Evolutionary conservation across 1,139 yeast species (phyloP), one percentile per base, ranked within the genome.

Genomic region (Saccharomyces hybrid): DNA sequence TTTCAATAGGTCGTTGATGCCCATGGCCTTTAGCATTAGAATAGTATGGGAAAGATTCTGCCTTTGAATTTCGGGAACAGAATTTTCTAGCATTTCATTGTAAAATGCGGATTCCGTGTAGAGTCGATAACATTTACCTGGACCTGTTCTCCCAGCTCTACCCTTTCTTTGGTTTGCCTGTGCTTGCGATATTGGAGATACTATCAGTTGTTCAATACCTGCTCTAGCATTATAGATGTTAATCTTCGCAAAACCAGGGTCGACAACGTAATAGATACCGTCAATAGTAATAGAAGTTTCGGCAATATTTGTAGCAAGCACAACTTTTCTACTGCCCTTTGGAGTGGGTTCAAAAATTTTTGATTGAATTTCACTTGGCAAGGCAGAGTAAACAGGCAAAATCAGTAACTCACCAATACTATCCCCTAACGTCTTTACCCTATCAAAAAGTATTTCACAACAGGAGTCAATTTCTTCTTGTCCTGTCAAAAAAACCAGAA

Each of bases 111-210:
- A 84, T 67, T 88, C 90, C 0, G 99, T 91, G 67, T 80, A 93
- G 26, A 95, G 73, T 50, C 99, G 72, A 67, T 85, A 95, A 68
- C 99, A 93, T 67, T 89, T 90, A 0, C 99, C 99, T 0, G 98
- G 96, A 0, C 96, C 96, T 5, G 90, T 88, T 74, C 99, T 83
- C 6, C 99, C 99, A 0, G 98, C 99, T 72, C 99, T 81, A 55
- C 99, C 99, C 1, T 97, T 95, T 58, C 99, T 75, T 72, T 93
- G 99, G 61, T 90, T 91, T 0, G 97, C 97, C 38, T 96, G 88
- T 0, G 99, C 99, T 58, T 86, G 79, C 0, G 98, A 91, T 61
- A 97, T 89, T 0, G 96, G 93, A 0, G 82, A 82, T 1, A 90
- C 90, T 13, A 86, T 85, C 57, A 93, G 76, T 56, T 89, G 84